Conservation (phyloP, 371 early-diverging fungal species). For the Mucor lusitanicus region DNA sequence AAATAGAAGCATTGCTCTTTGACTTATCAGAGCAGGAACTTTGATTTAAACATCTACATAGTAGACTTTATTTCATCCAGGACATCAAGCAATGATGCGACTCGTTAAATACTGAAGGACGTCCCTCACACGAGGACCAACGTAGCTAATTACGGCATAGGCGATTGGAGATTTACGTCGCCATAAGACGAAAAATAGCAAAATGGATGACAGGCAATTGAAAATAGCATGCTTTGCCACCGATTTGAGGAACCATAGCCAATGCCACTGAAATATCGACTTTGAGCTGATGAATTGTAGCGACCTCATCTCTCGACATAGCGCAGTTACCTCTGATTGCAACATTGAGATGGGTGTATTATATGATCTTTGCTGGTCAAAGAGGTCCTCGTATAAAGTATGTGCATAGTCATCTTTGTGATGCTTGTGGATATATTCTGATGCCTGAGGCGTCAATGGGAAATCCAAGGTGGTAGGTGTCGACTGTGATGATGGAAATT, state of each 20-base stretch:
- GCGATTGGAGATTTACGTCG: slow-evolving; percentile 41
- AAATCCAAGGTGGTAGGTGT: not conserved
- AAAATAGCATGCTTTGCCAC: slow-evolving; percentile 31
- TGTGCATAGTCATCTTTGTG: not conserved
- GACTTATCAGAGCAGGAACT: too few relatives aligned
- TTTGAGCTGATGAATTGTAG: slow-evolving; percentile 12
- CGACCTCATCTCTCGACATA: slow-evolving; percentile 34
- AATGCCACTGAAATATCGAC: slow-evolving; percentile 25
- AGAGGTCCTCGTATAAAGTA: not conserved
- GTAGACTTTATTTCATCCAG: too few relatives aligned
- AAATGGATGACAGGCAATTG: slow-evolving; percentile 26
- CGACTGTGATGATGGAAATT: slow-evolving; percentile 6
- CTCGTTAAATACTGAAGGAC: slow-evolving; percentile 19
- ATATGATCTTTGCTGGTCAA: not conserved
- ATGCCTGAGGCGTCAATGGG: slow-evolving; percentile 5
- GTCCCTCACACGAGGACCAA: slow-evolving; percentile 17
- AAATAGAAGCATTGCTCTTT: too few relatives aligned
- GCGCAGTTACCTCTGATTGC: slow-evolving; percentile 21
- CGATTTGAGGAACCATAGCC: slow-evolving; percentile 12
- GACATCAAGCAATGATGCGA: not conserved
- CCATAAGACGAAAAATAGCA: slow-evolving; percentile 33
- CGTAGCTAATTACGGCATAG: slow-evolving; percentile 30
- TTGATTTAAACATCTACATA: too few relatives aligned
- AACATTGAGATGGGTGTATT: slow-evolving; percentile 4
- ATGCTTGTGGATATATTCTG: not conserved